Base-by-base conservation (phyloP, 2,329 filamentous ascomycete genomes). In the Emergomyces africanus region DNA sequence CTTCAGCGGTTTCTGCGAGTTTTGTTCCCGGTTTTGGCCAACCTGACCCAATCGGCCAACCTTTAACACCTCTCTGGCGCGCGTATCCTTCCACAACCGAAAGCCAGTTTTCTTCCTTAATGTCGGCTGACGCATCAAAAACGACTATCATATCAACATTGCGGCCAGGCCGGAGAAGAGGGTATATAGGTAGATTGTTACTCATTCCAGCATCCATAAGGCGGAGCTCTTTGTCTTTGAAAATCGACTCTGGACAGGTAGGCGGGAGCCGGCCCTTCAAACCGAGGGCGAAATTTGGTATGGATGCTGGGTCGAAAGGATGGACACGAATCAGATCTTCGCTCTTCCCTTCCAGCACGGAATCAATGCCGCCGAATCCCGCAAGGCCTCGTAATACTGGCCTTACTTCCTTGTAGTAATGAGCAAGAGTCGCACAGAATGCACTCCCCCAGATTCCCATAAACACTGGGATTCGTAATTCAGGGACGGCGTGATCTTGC, bases 191-290 rank as follows among this genome's bases (percentile, higher is more conserved):
- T 9, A 99, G 79, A 68, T 99, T 99, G 71, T 99, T 97, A 64
- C 89, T 95, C 94, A 99, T 99, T 56, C 94, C 94, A 1, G 94
- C 91, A 71, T 99, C 94, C 91, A 96, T 97, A 18, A 92, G 80
- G 64, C 89, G 86, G 20, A 92, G 79, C 70, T 95, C 87, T 50
- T 85, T 79, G 15, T 79, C 80, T 20, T 83, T 78, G 66, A 88
- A 85, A 44, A 96, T 83, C 60, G 83, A 90, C 37, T 86, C 82
- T 0, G 94, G 90, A n/a, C 87, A 87, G 0, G 89, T 88, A 0
- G 82, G 74, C 0, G 90, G 87, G 6, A 99, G 78, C 61, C 83
- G 79, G 14, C 83, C 85, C 65, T 87, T 81, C 85, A 99, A 88
- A 9, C 88, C 88, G 61, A 90, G 84, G 0, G 86, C 86, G 68